Conservation (phyloP, 2,329 filamentous ascomycete species). For the Apiospora koreana region DNA sequence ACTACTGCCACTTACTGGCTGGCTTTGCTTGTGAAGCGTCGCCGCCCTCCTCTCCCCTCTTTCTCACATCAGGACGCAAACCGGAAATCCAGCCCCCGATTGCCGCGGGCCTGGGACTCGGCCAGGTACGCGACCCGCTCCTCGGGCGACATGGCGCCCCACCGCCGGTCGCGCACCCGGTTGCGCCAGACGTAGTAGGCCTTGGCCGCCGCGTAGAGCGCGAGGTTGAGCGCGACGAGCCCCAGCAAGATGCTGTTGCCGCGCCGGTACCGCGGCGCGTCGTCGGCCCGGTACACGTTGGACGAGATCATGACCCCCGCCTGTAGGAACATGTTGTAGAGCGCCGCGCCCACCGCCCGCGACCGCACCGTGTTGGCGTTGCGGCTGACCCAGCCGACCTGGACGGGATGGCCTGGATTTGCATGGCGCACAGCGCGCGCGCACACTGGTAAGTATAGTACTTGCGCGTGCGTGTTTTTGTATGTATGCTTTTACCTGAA, state of each 20-base stretch:
- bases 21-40: background rate
- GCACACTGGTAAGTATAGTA: background rate
- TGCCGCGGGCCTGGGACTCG: conserved; percentile 46
- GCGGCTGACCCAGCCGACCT: conserved; percentile 58
- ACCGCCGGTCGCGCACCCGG: conserved; percentile 36
- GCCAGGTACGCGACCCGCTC: conserved; percentile 43
- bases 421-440: background rate
- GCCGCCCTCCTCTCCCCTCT: background rate
- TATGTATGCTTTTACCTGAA: conserved; percentile 15
- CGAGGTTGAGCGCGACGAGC: conserved; percentile 24
- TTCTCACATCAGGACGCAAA: background rate
- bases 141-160: conserved; percentile 40
- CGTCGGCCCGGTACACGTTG: conserved; percentile 38
- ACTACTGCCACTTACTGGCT: too few relatives aligned
- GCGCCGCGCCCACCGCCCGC: conserved; percentile 32
- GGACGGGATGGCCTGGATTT: conserved; percentile 49
- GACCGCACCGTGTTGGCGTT: conserved; percentile 61
- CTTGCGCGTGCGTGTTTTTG: conserved; percentile 15
- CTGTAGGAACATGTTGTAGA: conserved; percentile 51
- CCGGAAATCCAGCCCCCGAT: conserved; percentile 31
- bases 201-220: conserved; percentile 39
- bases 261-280: conserved; percentile 38
- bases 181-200: conserved; percentile 42
- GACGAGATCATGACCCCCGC: conserved; percentile 40
- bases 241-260: conserved; percentile 39